phyloP scores from a whole-genome alignment of 768 basidiomycete species.

The Lactarius psammicola region DNA sequence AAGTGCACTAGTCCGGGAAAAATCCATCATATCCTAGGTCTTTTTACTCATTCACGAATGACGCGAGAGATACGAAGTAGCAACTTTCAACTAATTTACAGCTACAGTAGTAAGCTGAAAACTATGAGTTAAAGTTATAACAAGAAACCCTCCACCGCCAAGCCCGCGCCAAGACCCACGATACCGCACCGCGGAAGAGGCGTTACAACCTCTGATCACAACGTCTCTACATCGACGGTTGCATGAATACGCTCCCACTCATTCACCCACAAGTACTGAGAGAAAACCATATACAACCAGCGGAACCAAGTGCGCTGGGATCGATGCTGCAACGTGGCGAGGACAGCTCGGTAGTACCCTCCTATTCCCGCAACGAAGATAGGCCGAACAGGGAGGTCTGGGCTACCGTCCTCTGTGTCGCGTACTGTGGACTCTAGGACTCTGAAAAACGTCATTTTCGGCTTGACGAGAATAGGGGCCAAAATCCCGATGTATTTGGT shows the following conservation, averaged over 20 bases:
- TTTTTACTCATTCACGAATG: not conserved
- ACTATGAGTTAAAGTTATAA: no score
- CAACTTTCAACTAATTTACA: not conserved
- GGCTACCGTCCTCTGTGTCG: slow-evolving; percentile 13
- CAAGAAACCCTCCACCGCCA: not conserved
- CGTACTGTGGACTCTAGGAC: slow-evolving; percentile 11
- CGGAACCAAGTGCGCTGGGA: slow-evolving; percentile 90
- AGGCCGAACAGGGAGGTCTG: slow-evolving; percentile 31
- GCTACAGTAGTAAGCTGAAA: not conserved
- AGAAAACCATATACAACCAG: slow-evolving; percentile 76
- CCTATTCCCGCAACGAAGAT: slow-evolving; percentile 57
- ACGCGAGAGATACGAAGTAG: not conserved
- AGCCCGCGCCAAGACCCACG: not conserved
- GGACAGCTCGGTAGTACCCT: slow-evolving; percentile 55
- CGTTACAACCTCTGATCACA: not conserved
- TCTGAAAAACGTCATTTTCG: slow-evolving; percentile 36
- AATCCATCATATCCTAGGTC: not conserved
- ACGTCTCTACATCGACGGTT: not conserved
- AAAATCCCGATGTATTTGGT: slow-evolving; percentile 63
- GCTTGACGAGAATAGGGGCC: slow-evolving; percentile 51
- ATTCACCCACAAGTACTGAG: slow-evolving; percentile 92
- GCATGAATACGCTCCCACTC: slow-evolving; percentile 62
- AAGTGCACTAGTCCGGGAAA: not conserved
- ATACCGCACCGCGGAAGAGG: not conserved
- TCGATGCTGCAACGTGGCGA: slow-evolving; percentile 69